Evolutionary conservation across 1,139 yeast genomes (phyloP).

Genomic region (Blastobotrys illinoisensis): DNA sequence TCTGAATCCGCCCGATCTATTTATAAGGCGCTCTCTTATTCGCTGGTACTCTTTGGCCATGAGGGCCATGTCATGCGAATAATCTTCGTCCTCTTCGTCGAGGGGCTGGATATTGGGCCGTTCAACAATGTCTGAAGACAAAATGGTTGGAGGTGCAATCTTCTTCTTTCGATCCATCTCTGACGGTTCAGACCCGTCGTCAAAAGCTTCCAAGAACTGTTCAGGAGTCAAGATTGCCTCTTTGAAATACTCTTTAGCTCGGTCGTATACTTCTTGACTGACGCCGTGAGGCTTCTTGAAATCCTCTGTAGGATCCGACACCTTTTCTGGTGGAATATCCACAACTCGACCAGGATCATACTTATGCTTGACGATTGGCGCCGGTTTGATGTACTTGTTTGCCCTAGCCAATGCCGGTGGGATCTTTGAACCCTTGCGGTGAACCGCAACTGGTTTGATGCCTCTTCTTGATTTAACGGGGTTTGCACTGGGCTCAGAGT

Average conservation of each 20-base stretch:
- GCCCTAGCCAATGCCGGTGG: not conserved
- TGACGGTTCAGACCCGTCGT: conserved; percentile 12
- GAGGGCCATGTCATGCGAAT: conserved; percentile 27
- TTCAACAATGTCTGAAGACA: conserved; percentile 4
- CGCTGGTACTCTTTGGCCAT: conserved; percentile 53
- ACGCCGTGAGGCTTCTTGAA: conserved; percentile 1
- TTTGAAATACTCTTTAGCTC: conserved; percentile 26
- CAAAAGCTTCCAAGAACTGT: conserved; percentile 29
- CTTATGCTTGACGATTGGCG: not conserved
- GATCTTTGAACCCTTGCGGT: not conserved
- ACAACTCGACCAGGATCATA: conserved; percentile 6
- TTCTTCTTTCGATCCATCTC: conserved; percentile 13
- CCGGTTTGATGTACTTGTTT: not conserved
- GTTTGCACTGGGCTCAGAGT: not conserved
- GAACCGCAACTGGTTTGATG: not conserved
- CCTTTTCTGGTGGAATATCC: conserved; percentile 1
- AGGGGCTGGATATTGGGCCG: conserved; percentile 3
- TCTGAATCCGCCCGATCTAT: conserved; percentile 44
- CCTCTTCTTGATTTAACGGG: not conserved
- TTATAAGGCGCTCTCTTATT: conserved; percentile 49
- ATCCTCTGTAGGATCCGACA: not conserved
- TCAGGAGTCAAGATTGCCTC: conserved; percentile 32
- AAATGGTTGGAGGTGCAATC: conserved; percentile 17
- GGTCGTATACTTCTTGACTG: conserved; percentile 17
- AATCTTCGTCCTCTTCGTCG: conserved; percentile 13